These are phyloP conservation scores for Ceratocystiopsis sp. DNA, from an alignment of 2,329 filamentous ascomycete genomes.

Conservation along the genomic window DNA sequence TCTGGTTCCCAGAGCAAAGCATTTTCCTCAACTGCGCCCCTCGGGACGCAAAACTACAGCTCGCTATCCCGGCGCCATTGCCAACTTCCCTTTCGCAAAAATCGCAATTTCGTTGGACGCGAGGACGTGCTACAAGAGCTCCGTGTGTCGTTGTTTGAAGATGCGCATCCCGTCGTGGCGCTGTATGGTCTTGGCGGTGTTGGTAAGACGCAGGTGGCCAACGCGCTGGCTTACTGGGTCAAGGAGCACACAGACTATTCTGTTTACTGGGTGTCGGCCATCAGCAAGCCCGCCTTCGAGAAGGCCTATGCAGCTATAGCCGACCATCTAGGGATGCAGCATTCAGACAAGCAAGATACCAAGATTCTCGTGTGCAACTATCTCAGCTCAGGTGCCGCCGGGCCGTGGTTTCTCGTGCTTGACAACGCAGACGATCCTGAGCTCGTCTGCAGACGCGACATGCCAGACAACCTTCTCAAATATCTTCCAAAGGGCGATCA, in stretches of 20 bases:
- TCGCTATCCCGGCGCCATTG: neutral
- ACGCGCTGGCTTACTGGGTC: conserved; percentile 22
- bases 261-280: conserved; percentile 27
- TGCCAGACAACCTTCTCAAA: conserved; percentile 10
- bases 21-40: neutral
- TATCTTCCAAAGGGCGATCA: conserved; percentile 18
- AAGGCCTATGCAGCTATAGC: conserved; percentile 20
- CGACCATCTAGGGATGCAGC: conserved; percentile 15
- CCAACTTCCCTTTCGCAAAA: neutral
- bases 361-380: conserved; percentile 37
- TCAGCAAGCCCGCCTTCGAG: conserved; percentile 21
- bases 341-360: conserved; percentile 34
- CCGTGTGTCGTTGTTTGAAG: neutral
- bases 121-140: neutral
- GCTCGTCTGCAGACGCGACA: conserved; percentile 10
- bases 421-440: conserved; percentile 24
- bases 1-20: neutral
- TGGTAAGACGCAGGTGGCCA: conserved; percentile 23
- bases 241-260: conserved; percentile 19
- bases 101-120: conserved; percentile 2
- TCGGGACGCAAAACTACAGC: neutral
- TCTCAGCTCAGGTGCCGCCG: conserved; percentile 13
- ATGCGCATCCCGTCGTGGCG: neutral
- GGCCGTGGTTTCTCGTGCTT: conserved; percentile 23
- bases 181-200: conserved; percentile 20